phyloP scores from a whole-genome alignment of 1,284 basidiomycete genomes.

The Pyrrhoderma lamaoense region DNA sequence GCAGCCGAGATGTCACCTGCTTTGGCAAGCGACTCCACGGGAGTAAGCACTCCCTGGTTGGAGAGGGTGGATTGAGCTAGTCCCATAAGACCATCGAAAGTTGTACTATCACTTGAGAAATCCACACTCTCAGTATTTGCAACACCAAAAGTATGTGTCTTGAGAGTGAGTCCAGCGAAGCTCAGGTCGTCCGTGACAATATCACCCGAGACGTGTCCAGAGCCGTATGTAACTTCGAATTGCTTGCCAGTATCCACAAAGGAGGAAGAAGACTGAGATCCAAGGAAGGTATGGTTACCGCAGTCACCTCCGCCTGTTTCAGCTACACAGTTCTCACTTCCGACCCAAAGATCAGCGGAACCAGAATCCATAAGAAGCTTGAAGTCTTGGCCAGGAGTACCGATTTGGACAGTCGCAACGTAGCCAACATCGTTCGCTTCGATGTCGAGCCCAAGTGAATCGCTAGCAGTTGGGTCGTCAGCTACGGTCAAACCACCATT shows the following conservation, averaged over 20 bases:
- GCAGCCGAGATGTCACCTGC: constrained; percentile 56
- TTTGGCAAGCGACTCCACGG: constrained; percentile 64
- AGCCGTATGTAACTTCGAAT: constrained; percentile 74
- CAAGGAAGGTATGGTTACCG: constrained; percentile 66
- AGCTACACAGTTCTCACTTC: constrained; percentile 48
- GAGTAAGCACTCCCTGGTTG: constrained; percentile 58
- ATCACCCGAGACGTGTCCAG: constrained; percentile 61
- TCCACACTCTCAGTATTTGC: constrained; percentile 56
- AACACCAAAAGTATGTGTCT: constrained; percentile 67
- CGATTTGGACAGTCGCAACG: constrained; percentile 69
- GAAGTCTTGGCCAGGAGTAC: constrained; percentile 68
- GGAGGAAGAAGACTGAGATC: constrained; percentile 53
- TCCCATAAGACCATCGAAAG: constrained; percentile 83
- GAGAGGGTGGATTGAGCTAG: constrained; percentile 69
- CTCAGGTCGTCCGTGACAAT: constrained; percentile 62
- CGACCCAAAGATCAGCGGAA: constrained; percentile 81
- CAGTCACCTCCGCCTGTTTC: constrained; percentile 41
- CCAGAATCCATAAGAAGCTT: constrained; percentile 81
- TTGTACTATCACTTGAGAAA: constrained; percentile 45
- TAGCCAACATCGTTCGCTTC: constrained; percentile 58
- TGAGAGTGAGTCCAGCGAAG: constrained; percentile 60
- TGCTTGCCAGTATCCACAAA: constrained; percentile 49
- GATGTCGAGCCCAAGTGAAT: constrained; percentile 69
- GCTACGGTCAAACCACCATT: constrained; percentile 42
- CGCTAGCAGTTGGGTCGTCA: constrained; percentile 40